Evolutionary conservation across 169 alveolate genomes (phyloP).

Genomic region (Condylostoma magnum): DNA sequence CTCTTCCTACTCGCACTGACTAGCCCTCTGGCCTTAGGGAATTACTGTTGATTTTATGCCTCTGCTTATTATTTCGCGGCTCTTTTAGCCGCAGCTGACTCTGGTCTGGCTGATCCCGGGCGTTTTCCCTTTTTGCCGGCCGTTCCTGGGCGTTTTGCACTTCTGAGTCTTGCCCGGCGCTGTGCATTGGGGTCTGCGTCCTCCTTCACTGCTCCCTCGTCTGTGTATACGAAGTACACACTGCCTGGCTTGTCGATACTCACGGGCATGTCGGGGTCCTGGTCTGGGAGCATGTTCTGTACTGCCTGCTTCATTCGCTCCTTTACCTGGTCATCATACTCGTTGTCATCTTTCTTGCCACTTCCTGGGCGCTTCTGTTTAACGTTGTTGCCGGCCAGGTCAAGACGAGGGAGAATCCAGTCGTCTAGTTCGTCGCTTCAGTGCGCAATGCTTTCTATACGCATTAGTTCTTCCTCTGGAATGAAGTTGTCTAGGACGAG

Average conservation of each 20-base stretch:
- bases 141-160: slow-evolving; percentile 27
- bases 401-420: slow-evolving; percentile 57
- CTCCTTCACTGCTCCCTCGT: slow-evolving; percentile 46
- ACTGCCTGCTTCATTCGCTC: slow-evolving; percentile 21
- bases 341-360: slow-evolving; percentile 30
- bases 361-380: not conserved
- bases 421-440: slow-evolving; percentile 66
- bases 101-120: slow-evolving; percentile 27
- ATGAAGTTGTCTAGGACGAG: slow-evolving; percentile 66
- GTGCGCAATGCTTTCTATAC: slow-evolving; percentile 47
- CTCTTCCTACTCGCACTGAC: not conserved
- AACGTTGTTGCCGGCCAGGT: slow-evolving; percentile 43
- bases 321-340: slow-evolving; percentile 30
- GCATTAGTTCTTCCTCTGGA: slow-evolving; percentile 66
- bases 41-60: slow-evolving; percentile 19
- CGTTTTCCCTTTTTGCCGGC: slow-evolving; percentile 32
- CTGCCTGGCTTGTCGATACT: slow-evolving; percentile 38
- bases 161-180: slow-evolving; percentile 16
- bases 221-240: slow-evolving; percentile 47
- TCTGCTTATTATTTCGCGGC: slow-evolving; percentile 11
- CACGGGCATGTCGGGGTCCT: slow-evolving; percentile 26
- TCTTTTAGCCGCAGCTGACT: slow-evolving; percentile 1
- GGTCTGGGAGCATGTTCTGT: slow-evolving; percentile 15
- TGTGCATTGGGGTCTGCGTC: slow-evolving; percentile 34
- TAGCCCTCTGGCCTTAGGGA: slow-evolving; percentile 51